Base-by-base conservation (phyloP, 495 filamentous ascomycete genomes). In the Penicillium crystallinum region DNA sequence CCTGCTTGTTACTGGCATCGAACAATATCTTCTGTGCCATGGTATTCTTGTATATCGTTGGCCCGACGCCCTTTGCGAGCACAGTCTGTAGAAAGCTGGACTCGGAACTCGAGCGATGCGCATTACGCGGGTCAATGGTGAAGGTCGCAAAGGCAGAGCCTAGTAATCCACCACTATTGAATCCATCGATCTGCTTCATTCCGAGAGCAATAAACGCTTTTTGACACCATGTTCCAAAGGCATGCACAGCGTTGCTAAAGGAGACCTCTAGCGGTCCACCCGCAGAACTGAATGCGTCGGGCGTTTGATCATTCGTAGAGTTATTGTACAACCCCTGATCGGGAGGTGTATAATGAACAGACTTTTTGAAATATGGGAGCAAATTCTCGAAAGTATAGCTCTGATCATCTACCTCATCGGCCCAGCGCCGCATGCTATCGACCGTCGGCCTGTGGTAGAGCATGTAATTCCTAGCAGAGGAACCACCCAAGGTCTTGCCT, bases 351-450 rank as follows among this genome's bases (percentile, higher is more conserved):
- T 78, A 78, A 6, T 68, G 62, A 0, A 68, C 21, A 29, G 67
- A 73, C 49, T 75, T 78, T 51, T 80, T 58, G 53, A 74, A 84
- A 52, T 71, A 82, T 0, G 78, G 77, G 2, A 80, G 60, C 11
- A 82, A 50, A 11, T 73, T 70, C 10, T 77, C 65, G n/a, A 63
- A 84, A 0, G 64, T 64, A 53, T 76, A 86, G 46, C 57, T 70
- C 4, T 75, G 39, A 55, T 84, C 81, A 23, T 69, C 77, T 4
- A 82, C 79, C 6, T 52, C 42, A 35, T 83, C 74, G 0, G 82
- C 81, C 81, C 80, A 85, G 31, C 58, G 54, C 35, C 79, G 59
- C 48, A 71, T 70, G 9, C 74, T 56, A 0, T 61, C 73, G 0
- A 42, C 51, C 7, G 70, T 76, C 0, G 62, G 64, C 8, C 76